Evolutionary conservation across 2,329 filamentous ascomycete species (phyloP), one percentile per base, ranked within the genome.

Genomic region (Davidsoniella virescens): DNA sequence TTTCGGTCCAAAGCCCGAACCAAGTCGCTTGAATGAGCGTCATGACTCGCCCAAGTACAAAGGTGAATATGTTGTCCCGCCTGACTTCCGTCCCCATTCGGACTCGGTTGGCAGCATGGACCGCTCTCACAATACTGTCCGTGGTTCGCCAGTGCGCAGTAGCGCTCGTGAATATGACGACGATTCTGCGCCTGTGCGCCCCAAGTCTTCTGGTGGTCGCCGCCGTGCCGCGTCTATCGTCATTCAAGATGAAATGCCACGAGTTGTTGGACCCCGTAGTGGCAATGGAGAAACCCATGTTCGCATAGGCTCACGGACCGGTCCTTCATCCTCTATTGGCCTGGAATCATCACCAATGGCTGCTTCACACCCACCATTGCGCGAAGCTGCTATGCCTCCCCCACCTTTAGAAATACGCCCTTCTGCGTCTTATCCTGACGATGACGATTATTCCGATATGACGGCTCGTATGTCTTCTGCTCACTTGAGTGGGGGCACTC

Each of bases 401-500:
- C 39, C 25, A n/a, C 33, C 33, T n/a, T 5, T 20, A 7, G 49
- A 50, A 9, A 16, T 44, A 18, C 29, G 49, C 14, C n/a, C 33
- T 23, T 40, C 47, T 9, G 47, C 51, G 8, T 64, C 65, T n/a
- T 67, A 67, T 51, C 64, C 65, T 2, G 62, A 66, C n/a, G 65
- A 66, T 41, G 61, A 65, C 17, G 59, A 59, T 16, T 53, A 56
- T 9, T 36, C 47, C 50, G 41, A 53, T 52, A 37, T 49, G 8
- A 46, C 51, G 36, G 17, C 37, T 18, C 45, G 52, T 55, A 39
- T 55, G 55, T 8, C 47, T 50, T 10, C 38, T 56, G 10, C 50
- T 56, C 7, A 54, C 59, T 39, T 53, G 52, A 9, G 52, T 55
- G 44, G 45, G 16, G 40, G 40, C 12, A 14, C 48, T 14, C 52